phyloP scores from a whole-genome alignment of 176 grass and related monocot species.

The Triticum turgidum region DNA sequence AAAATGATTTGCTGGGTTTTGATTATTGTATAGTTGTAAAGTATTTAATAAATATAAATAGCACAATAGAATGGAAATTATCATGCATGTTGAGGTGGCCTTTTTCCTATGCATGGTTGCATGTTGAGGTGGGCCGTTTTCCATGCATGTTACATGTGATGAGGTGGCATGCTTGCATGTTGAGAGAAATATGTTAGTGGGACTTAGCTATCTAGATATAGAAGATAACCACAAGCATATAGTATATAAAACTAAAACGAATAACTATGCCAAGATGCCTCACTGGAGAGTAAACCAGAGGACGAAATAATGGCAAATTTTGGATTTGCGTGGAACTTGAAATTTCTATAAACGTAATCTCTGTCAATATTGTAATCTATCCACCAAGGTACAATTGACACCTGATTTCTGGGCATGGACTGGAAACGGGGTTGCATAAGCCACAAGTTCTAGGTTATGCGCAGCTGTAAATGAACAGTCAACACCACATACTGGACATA shows the following conservation, averaged over 20 bases:
- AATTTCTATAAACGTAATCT: background rate
- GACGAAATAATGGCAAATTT: background rate
- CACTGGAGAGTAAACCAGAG: constrained; percentile 15
- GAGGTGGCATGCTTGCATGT: no score
- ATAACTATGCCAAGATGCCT: constrained; percentile 1
- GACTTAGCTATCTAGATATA: no score
- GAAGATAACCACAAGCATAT: background rate
- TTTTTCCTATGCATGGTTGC: no score
- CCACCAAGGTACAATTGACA: background rate
- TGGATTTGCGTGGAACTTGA: constrained; percentile 11
- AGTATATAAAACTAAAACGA: constrained; percentile 20
- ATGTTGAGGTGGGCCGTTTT: no score
- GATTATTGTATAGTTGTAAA: no score
- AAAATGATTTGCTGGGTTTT: no score
- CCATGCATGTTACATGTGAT: no score
- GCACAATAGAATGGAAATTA: no score
- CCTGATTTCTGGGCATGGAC: constrained; percentile 1
- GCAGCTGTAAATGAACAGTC: constrained; percentile 16
- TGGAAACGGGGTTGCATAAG: background rate
- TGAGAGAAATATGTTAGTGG: no score
- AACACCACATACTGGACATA: background rate
- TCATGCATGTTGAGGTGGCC: no score
- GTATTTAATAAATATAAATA: no score
- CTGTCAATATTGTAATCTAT: background rate
- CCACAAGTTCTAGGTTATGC: constrained; percentile 1